phyloP scores from a whole-genome alignment of 768 basidiomycete genomes.

The Basidioascus undulatus region DNA sequence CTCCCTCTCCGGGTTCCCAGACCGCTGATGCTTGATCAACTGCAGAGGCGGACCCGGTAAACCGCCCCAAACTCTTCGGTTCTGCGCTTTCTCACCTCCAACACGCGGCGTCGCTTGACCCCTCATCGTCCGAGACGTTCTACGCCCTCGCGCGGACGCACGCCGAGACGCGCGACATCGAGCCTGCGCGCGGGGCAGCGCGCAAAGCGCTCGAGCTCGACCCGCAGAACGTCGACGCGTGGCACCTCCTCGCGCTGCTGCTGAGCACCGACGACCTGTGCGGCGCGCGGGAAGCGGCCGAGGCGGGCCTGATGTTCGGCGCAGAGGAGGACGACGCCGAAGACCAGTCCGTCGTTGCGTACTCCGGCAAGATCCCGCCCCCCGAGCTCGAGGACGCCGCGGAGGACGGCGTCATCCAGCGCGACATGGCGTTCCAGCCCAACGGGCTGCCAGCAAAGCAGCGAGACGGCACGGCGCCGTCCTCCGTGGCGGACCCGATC shows the following conservation, averaged over 20 bases:
- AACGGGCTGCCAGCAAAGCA: neutral
- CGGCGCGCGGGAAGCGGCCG: conserved; percentile 49
- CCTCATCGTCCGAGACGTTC: conserved; percentile 22
- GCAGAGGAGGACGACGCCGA: conserved; percentile 21
- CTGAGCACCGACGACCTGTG: conserved; percentile 58
- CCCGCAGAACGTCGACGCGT: conserved; percentile 36
- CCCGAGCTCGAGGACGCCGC: neutral
- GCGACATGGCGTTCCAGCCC: neutral
- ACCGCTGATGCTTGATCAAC: neutral
- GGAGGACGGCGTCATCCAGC: neutral
- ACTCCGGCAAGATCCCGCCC: conserved; percentile 5
- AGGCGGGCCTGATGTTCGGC: conserved; percentile 47
- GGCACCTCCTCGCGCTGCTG: conserved; percentile 73
- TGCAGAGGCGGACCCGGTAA: conserved; percentile 39
- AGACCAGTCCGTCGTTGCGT: conserved; percentile 13
- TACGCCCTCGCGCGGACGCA: conserved; percentile 65
- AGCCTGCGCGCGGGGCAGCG: conserved; percentile 40
- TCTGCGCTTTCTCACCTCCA: conserved; percentile 28
- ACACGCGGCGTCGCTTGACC: conserved; percentile 14
- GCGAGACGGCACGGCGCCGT: neutral
- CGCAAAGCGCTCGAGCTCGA: conserved; percentile 49
- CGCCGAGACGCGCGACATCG: conserved; percentile 39
- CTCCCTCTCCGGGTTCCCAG: neutral
- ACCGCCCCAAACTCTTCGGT: conserved; percentile 34
- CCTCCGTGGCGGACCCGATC: neutral